These are phyloP conservation scores for Trametopsis cervina DNA, from an alignment of 768 basidiomycete species.

Conservation along the genomic window DNA sequence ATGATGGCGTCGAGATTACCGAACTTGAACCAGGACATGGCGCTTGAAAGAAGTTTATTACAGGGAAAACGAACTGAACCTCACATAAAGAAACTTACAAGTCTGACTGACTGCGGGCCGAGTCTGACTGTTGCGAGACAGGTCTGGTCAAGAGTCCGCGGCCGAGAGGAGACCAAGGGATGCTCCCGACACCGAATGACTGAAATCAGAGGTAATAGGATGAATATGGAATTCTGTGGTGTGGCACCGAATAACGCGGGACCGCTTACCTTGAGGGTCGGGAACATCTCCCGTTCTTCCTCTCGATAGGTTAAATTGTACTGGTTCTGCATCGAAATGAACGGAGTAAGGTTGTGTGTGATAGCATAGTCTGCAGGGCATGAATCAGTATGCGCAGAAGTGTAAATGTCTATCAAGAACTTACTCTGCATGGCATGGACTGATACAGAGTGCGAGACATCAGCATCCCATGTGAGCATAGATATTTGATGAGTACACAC, in stretches of 20 bases:
- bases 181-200: slow-evolving; percentile 20
- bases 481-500: slow-evolving; percentile 17
- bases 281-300: slow-evolving; percentile 38
- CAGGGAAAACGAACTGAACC: too few relatives aligned
- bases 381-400: background rate
- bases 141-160: slow-evolving; percentile 18
- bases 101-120: slow-evolving; percentile 1
- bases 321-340: slow-evolving; percentile 44
- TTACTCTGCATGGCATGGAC: slow-evolving; percentile 29
- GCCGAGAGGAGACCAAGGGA: slow-evolving; percentile 28
- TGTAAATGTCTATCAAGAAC: background rate
- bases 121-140: background rate
- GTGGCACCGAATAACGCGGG: too few relatives aligned
- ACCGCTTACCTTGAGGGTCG: slow-evolving; percentile 25
- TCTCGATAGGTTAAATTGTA: slow-evolving; percentile 37
- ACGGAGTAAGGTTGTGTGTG: slow-evolving; percentile 29
- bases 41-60: too few relatives aligned
- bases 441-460: background rate
- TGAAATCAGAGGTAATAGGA: background rate
- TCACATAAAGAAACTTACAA: slow-evolving; percentile 2
- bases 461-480: too few relatives aligned
- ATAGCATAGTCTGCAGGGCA: slow-evolving; percentile 10
- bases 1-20: too few relatives aligned
- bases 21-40: too few relatives aligned
- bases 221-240: too few relatives aligned